phyloP scores from a whole-genome alignment of 805 yeast species.

The Starmerella bombicola region DNA sequence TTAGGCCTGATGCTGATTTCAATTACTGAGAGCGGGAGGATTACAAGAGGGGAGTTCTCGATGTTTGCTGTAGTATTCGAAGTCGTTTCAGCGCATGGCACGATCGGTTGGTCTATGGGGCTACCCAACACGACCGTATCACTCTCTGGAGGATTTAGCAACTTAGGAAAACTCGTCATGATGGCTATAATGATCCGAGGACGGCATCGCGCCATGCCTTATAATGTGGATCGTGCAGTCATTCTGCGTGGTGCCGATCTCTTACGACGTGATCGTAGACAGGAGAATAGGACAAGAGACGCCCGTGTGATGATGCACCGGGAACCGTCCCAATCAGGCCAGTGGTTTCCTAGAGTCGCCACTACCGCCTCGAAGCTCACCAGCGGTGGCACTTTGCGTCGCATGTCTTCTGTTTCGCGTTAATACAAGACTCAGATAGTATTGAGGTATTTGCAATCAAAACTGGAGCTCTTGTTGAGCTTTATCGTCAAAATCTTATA shows the following conservation, averaged over 20 bases:
- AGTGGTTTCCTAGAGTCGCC: conserved; percentile 20
- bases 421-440: too few species aligned
- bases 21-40: conserved; percentile 64
- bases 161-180: conserved; percentile 68
- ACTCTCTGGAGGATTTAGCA: conserved; percentile 57
- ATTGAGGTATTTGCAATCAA: too few species aligned
- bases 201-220: conserved; percentile 91
- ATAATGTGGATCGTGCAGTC: conserved; percentile 84
- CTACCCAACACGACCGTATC: conserved; percentile 58
- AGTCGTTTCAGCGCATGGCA: conserved; percentile 88
- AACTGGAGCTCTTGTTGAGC: too few species aligned
- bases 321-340: conserved; percentile 11
- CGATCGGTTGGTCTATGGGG: conserved; percentile 87
- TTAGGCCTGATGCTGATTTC: conserved; percentile 77
- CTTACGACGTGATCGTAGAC: conserved; percentile 21
- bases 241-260: conserved; percentile 59
- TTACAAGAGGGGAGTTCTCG: conserved; percentile 25
- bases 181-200: conserved; percentile 90
- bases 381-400: conserved; percentile 14
- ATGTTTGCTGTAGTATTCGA: conserved; percentile 67
- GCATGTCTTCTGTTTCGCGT: conserved; percentile 6
- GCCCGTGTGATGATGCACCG: conserved; percentile 13
- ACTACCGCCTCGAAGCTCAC: conserved; percentile 19
- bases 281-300: conserved; percentile 19
- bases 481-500: too few species aligned